Evolutionary conservation across 331 rosid genomes (phyloP), one percentile per base, ranked within the genome.

Genomic region (Rosa hybrid): DNA sequence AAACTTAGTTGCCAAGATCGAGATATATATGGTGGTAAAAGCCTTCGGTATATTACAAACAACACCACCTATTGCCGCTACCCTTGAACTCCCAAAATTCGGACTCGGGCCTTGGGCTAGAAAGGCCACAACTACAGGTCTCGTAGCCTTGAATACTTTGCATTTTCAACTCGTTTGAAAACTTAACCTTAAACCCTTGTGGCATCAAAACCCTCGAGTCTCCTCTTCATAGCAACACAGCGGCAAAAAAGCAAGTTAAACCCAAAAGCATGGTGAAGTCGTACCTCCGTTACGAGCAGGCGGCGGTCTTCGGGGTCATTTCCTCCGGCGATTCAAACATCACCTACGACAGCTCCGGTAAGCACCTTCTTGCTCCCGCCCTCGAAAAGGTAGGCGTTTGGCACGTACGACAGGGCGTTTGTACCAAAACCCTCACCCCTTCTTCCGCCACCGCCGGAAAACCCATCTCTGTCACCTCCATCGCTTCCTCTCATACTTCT

Each of bases 381-480:
- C 93, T 95, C 59, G 99, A 91, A 80, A 91, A 89, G 50, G 82
- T 95, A 49, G 90, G 89, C 54, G 88, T 93, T 8, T 95, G 98
- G 98, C 91, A 91, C 83, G 94, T 91, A 57, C 96, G 99, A 2
- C 98, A 93, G 68, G 98, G 99, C 78, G 45, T 91, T 77, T 91
- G 96, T 83, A 82, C 90, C 75, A 93, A 90, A 85, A 88, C 89
- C 84, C 90, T 95, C 76, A 78, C 82, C 17, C 98, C 97, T 56
- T 72, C 92, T 14, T 42, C 81, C 42, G 48, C 84, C 25, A 84
- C 91, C 20, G 85, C 51, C 0, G 98, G 94, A 20, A 89, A 89
- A 42, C 87, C 98, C 54, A 84, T 86, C 39, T 85, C 92, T 39
- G 96, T 95, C 79, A 92, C 93, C n/a, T 82, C 90, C 68, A 86